phyloP scores from a whole-genome alignment of 2,329 filamentous ascomycete species.

The Colletotrichum godetiae region DNA sequence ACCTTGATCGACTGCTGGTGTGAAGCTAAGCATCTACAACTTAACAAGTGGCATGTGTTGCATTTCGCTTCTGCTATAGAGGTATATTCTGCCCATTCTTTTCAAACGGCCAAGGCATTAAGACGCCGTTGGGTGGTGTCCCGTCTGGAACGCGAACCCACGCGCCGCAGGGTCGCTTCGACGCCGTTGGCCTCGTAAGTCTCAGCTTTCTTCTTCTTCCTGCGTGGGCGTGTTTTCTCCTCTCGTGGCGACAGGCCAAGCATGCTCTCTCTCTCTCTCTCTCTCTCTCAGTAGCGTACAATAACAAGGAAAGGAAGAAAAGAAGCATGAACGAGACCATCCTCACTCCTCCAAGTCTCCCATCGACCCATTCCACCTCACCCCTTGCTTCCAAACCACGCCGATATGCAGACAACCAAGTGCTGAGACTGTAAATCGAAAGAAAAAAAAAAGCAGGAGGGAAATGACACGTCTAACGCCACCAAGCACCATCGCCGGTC shows the following conservation, averaged over 20 bases:
- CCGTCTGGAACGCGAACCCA: slow-evolving; percentile 13
- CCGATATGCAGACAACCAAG: not conserved
- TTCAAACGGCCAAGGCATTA: not conserved
- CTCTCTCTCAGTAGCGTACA: not conserved
- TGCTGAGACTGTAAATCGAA: not conserved
- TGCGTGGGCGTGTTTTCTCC: slow-evolving; percentile 29
- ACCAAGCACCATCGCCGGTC: not conserved
- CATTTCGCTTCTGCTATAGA: not conserved
- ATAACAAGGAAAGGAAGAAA: not conserved
- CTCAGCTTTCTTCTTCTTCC: slow-evolving; percentile 16
- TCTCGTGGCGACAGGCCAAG: slow-evolving; percentile 2
- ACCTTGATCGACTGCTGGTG: slow-evolving; percentile 4
- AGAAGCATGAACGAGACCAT: not conserved
- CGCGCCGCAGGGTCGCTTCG: slow-evolving; percentile 1
- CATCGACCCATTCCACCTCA: not conserved
- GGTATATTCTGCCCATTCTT: not conserved
- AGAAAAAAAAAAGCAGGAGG: not conserved
- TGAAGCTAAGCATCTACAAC: slow-evolving; percentile 8
- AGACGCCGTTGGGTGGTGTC: slow-evolving; percentile 15
- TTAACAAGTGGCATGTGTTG: not conserved
- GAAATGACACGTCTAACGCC: slow-evolving; percentile 2
- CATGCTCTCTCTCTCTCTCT: not conserved
- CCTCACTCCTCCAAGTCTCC: not conserved
- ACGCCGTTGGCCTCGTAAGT: slow-evolving; percentile 28
- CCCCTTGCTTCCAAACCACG: slow-evolving; percentile 18